phyloP scores from a whole-genome alignment of 169 alveolate species.

The Babesia bovis region DNA sequence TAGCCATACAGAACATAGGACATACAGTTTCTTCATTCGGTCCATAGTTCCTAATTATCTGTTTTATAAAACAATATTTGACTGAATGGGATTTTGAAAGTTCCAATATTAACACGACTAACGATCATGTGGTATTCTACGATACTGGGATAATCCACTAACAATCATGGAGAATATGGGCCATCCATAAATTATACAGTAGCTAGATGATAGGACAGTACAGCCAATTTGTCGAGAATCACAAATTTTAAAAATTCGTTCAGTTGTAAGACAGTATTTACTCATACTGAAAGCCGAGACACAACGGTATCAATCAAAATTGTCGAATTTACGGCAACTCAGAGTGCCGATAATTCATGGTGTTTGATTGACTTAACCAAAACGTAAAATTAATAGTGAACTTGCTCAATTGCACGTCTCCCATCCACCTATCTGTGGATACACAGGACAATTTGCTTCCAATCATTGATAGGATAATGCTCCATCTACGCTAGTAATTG shows the following conservation, averaged over 20 bases:
- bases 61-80: too few relatives aligned
- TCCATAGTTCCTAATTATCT: too few relatives aligned
- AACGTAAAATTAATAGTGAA: slow-evolving; percentile 31
- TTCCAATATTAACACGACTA: slow-evolving; percentile 11
- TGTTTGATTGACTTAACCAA: slow-evolving; percentile 13
- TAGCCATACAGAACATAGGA: too few relatives aligned
- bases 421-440: slow-evolving; percentile 22
- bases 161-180: slow-evolving; percentile 15
- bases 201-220: slow-evolving; percentile 29
- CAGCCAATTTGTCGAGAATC: slow-evolving; percentile 50
- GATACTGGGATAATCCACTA: background rate
- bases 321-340: too few relatives aligned
- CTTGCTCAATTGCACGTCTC: slow-evolving; percentile 29
- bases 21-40: too few relatives aligned
- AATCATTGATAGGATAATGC: background rate
- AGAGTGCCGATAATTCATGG: too few relatives aligned
- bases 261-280: too few relatives aligned
- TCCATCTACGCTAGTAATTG: slow-evolving; percentile 38
- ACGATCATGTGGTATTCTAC: slow-evolving; percentile 13
- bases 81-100: slow-evolving; percentile 24
- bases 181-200: slow-evolving; percentile 13
- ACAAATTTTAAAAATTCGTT: slow-evolving; percentile 20
- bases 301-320: too few relatives aligned
- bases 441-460: slow-evolving; percentile 37
- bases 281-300: too few relatives aligned